Evolutionary conservation across 2,329 filamentous ascomycete species (phyloP).

Genomic region (Teratosphaeria viscida): DNA sequence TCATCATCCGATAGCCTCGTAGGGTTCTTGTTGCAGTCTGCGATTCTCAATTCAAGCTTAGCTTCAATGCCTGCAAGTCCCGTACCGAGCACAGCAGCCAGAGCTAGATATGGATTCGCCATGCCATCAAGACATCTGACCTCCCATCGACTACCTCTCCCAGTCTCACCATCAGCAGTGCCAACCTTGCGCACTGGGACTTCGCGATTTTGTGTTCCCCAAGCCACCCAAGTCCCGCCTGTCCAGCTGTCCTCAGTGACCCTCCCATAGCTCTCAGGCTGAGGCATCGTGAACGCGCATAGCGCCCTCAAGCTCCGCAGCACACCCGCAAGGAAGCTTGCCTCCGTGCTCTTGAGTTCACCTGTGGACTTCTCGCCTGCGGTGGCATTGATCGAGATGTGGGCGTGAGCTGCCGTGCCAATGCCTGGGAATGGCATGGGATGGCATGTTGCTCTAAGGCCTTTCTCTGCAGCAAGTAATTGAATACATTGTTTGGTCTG

Average conservation of each 20-base stretch:
- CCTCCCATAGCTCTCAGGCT: slow-evolving; percentile 57
- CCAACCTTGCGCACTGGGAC: slow-evolving; percentile 57
- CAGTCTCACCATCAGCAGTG: background rate
- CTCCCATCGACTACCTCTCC: slow-evolving; percentile 57
- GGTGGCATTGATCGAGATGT: slow-evolving; percentile 52
- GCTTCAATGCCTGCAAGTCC: slow-evolving; percentile 47
- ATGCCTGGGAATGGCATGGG: slow-evolving; percentile 55
- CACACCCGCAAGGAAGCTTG: slow-evolving; percentile 59
- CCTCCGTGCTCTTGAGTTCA: slow-evolving; percentile 36
- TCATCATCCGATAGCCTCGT: slow-evolving; percentile 39
- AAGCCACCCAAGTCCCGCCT: slow-evolving; percentile 67
- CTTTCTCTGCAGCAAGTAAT: slow-evolving; percentile 51
- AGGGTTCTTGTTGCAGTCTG: slow-evolving; percentile 36
- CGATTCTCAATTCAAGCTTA: slow-evolving; percentile 7
- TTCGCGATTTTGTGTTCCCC: slow-evolving; percentile 76
- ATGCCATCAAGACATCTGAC: slow-evolving; percentile 67
- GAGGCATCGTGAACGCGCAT: slow-evolving; percentile 58
- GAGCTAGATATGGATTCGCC: slow-evolving; percentile 65
- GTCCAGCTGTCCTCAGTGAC: slow-evolving; percentile 62
- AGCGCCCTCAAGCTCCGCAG: slow-evolving; percentile 55
- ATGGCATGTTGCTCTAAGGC: slow-evolving; percentile 59
- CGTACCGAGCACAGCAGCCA: slow-evolving; percentile 50
- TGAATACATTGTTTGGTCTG: slow-evolving; percentile 61
- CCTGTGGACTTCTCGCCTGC: background rate
- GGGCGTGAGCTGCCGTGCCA: slow-evolving; percentile 59